A percentile compares a stretch with the other conserved stretches of the same genome.
Conservation (phyloP, 2,329 filamentous ascomycete genomes). For the Colletotrichum sp. region DNA sequence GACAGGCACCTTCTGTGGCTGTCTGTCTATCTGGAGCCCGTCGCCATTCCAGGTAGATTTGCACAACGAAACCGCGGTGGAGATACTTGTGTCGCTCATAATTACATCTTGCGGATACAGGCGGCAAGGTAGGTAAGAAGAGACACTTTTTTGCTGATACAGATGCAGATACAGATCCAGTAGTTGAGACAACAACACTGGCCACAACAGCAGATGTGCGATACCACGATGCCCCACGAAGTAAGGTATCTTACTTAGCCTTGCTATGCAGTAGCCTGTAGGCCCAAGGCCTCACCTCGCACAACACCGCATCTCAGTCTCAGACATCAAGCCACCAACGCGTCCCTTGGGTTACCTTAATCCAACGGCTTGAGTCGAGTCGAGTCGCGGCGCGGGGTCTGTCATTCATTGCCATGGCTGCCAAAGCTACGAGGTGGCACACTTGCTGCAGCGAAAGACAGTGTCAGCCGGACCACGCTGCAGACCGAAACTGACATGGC, state of each 20-base stretch:
- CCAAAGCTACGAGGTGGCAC: neutral
- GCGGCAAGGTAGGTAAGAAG: neutral
- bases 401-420: neutral
- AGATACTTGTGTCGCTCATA: constrained; percentile 3
- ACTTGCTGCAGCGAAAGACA: neutral
- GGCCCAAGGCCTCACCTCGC: neutral
- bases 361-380: neutral
- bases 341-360: neutral
- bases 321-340: neutral
- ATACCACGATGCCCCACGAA: neutral
- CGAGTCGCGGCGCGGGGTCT: neutral
- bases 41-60: neutral
- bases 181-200: neutral
- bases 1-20: neutral
- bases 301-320: neutral
- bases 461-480: neutral
- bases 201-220: neutral
- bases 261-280: neutral
- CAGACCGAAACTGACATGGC: neutral
- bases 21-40: neutral
- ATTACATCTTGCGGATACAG: neutral
- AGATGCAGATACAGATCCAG: neutral
- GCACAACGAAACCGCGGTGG: constrained; percentile 1
- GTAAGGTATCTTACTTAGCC: neutral
- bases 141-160: neutral